A percentile compares a stretch with the other conserved stretches of the same genome.
Evolutionary conservation across 108 stramenopile species (phyloP).

Genomic region (Fragilariopsis cylindrus): DNA sequence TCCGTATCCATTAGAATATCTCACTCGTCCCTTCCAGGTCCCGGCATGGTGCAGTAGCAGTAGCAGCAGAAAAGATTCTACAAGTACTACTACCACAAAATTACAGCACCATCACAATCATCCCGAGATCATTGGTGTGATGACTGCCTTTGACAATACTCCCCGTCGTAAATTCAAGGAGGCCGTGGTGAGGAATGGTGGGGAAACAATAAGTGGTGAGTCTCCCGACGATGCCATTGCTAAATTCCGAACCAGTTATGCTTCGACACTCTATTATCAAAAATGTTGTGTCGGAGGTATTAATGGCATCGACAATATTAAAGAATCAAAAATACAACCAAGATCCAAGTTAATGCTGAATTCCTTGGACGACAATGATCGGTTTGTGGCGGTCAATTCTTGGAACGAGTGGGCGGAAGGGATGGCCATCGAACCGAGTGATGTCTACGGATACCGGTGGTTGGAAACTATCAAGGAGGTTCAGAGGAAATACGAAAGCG

Average conservation of each 20-base stretch:
- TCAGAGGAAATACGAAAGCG: conserved; percentile 18
- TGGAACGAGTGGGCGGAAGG: conserved; percentile 80
- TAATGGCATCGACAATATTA: not conserved
- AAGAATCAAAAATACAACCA: not conserved
- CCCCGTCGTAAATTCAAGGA: conserved; percentile 55
- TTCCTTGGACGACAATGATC: conserved; percentile 1
- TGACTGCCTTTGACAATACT: conserved; percentile 73
- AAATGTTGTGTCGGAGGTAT: conserved; percentile 38
- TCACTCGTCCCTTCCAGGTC: not conserved
- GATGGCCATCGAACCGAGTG: conserved; percentile 68
- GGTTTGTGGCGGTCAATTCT: conserved; percentile 58
- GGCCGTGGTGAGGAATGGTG: conserved; percentile 32
- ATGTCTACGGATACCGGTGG: conserved; percentile 50
- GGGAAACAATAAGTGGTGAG: not conserved
- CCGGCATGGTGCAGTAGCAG: conserved; percentile 37
- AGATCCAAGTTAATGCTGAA: not conserved
- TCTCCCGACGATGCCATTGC: conserved; percentile 36
- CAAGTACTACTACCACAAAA: not conserved
- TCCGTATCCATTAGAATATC: conserved; percentile 27
- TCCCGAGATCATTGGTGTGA: conserved; percentile 49
- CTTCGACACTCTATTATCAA: conserved; percentile 49
- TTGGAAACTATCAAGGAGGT: conserved; percentile 45
- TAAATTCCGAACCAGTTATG: conserved; percentile 38
- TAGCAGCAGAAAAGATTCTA: not conserved
- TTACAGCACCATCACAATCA: not conserved